Evolutionary conservation across 106 monocot species (phyloP), one percentile per base, ranked within the genome.

Genomic region (Dendrobium catenatum): DNA sequence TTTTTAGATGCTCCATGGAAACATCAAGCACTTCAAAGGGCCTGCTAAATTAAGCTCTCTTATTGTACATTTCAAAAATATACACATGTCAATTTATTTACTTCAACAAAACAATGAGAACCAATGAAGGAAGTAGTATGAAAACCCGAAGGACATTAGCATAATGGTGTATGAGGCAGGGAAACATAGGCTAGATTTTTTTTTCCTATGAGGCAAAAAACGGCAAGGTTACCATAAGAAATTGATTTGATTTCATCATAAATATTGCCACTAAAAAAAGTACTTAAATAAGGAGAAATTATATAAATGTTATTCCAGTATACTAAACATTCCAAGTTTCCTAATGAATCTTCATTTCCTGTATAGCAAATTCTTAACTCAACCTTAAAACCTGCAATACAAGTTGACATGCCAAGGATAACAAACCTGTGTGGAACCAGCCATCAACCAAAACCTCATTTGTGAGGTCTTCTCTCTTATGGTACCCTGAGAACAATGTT

Each of bases 351-450:
- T 70, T 37, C 10, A 70, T 27, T 70, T 51, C 6, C 1, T 22
- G 61, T 61, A 7, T 20, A 5, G 61, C 6, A 4, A 61, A 61
- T 61, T 0, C 2, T 61, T 61, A 22, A 24, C 22, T 61, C 61
- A 22, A 61, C n/a, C 61, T 61, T 73, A 13, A 17, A 73, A 40
- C 61, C 22, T 61, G 22, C 61, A 26, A 5, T 13, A 66, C n/a
- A 70, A 70, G 70, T 27, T 70, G 33, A 40, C 37, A 70, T 70
- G 70, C n/a, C 33, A 15, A 37, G 33, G 70, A 70, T 31, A 31
- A 70, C 82, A 81, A 81, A 96, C 97, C 97, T 89, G 97, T 94
- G 81, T 98, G 97, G 82, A 98, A 98, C 97, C 97, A 98, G 9
- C 97, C 97, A 83, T 94, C 94, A 82, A 92, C 51, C 89, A 94